Base-by-base conservation (phyloP, 1,284 basidiomycete genomes). In the Leccinum pachyderme region DNA sequence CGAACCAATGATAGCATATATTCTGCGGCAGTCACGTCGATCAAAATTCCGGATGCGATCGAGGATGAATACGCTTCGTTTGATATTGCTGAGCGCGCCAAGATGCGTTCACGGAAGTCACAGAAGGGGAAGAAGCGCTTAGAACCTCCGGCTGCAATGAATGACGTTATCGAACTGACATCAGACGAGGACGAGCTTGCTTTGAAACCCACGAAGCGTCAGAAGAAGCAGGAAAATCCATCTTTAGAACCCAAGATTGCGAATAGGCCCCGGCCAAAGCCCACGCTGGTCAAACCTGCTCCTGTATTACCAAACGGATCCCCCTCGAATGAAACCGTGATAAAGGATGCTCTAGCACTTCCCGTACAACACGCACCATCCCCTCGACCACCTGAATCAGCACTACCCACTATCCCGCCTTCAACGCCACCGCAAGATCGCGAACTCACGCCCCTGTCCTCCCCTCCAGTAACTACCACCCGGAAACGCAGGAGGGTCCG, bases 71-170 rank as follows among this genome's bases (percentile, higher is more conserved):
- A 63, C 39, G 66, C 56, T 33, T 67, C 71, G 0, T 61, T 66
- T 25, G 74, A 63, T 53, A 77, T 81, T 29, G 77, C 78, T 4
- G 78, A 80, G 37, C 73, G 78, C 11, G 73, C 79, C 33, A 80
- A 80, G 61, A 65, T 74, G 57, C 76, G 78, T 9, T 67, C 74
- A 9, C 69, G 75, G 28, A 70, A 61, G 47, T 48, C 72, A 0
- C 59, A 61, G 46, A 22, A 46, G 28, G 31, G 50, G 6, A 70
- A 63, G 41, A 55, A 54, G 13, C 12, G 55, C 9, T 33, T 32
- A 52, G 49, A 49, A 0, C 29, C 48, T 28, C 47, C 39, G 9
- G 29, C 46, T 22, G 52, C 51, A 22, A 52, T 32, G 25, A 50
- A 55, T 13, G 70, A 72, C 15, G 57, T 71, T 4, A 73, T 71